Conservation (phyloP, 495 filamentous ascomycete genomes). For the Penicillium canescens region DNA sequence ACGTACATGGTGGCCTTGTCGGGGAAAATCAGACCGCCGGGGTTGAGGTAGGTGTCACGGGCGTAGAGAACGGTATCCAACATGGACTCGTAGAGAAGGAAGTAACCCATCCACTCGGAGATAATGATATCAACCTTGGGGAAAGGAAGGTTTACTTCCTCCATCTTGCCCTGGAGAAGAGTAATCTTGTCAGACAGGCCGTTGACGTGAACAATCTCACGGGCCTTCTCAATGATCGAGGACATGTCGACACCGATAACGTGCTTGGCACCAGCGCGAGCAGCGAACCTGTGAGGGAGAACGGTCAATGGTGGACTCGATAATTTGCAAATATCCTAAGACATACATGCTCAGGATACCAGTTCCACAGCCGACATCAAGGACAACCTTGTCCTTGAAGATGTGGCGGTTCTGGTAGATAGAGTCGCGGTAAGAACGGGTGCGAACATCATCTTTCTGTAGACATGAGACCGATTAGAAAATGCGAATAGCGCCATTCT, state of each 20-base stretch:
- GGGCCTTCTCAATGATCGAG: constrained; percentile 93
- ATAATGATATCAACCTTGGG: constrained; percentile 96
- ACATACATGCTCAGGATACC: constrained; percentile 82
- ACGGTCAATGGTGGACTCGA: constrained; percentile 6
- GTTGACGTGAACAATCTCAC: constrained; percentile 85
- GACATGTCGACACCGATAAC: constrained; percentile 98
- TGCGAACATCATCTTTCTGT: constrained; percentile 98
- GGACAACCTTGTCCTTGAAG: constrained; percentile 96
- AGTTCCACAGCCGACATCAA: constrained; percentile 97
- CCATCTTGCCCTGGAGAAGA: constrained; percentile 91
- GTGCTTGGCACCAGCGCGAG: constrained; percentile 86
- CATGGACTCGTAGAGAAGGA: constrained; percentile 98
- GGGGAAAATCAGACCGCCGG: constrained; percentile 86
- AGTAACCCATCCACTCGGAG: constrained; percentile 99
- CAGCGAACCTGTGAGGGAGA: constrained; percentile 75
- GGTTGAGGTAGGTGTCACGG: constrained; percentile 83
- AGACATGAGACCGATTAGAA: constrained; percentile 13
- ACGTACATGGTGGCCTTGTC: constrained; percentile 89
- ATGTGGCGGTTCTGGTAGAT: constrained; percentile 95
- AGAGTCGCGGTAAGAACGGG: constrained; percentile 90
- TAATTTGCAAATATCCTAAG: not conserved
- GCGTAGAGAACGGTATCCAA: constrained; percentile 93
- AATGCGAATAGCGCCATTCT: constrained; percentile 2
- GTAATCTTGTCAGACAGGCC: constrained; percentile 83
- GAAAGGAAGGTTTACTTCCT: constrained; percentile 88